These are phyloP conservation scores for Verticillium longisporum DNA, from an alignment of 2,329 filamentous ascomycete genomes.

Conservation along the genomic window DNA sequence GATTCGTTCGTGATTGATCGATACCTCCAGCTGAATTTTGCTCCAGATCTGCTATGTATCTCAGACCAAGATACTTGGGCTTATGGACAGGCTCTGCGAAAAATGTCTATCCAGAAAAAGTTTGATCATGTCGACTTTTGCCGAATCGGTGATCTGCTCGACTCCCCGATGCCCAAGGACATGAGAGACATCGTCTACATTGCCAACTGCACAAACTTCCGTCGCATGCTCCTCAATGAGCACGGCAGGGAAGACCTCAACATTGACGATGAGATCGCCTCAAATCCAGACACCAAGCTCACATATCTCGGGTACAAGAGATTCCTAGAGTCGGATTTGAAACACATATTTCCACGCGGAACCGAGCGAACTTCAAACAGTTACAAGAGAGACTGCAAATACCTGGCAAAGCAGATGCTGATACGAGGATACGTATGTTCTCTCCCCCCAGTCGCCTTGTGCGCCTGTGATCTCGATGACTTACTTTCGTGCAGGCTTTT, in stretches of 20 bases:
- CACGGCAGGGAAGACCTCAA: constrained; percentile 16
- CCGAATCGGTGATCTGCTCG: constrained; percentile 27
- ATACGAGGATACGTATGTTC: constrained; percentile 18
- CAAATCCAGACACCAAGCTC: constrained; percentile 18
- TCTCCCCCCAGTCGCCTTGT: background rate
- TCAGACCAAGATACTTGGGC: constrained; percentile 31
- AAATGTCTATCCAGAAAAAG: constrained; percentile 23
- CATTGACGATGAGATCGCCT: constrained; percentile 20
- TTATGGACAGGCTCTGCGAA: constrained; percentile 27
- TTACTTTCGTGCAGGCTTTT: constrained; percentile 16
- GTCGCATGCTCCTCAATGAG: constrained; percentile 18
- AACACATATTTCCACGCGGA: constrained; percentile 13
- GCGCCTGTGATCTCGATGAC: background rate
- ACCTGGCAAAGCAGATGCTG: constrained; percentile 17
- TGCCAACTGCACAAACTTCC: constrained; percentile 21
- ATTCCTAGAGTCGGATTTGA: constrained; percentile 21
- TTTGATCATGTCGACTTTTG: constrained; percentile 25
- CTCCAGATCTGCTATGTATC: constrained; percentile 29
- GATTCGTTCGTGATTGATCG: background rate
- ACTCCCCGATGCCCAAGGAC: constrained; percentile 11
- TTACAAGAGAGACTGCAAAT: constrained; percentile 12
- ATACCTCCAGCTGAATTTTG: background rate
- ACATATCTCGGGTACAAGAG: constrained; percentile 21
- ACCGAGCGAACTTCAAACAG: constrained; percentile 9
- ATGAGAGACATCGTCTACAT: constrained; percentile 15